These are phyloP conservation scores for Zymoseptoria brevis DNA, from an alignment of 2,329 filamentous ascomycete species.

Conservation along the genomic window DNA sequence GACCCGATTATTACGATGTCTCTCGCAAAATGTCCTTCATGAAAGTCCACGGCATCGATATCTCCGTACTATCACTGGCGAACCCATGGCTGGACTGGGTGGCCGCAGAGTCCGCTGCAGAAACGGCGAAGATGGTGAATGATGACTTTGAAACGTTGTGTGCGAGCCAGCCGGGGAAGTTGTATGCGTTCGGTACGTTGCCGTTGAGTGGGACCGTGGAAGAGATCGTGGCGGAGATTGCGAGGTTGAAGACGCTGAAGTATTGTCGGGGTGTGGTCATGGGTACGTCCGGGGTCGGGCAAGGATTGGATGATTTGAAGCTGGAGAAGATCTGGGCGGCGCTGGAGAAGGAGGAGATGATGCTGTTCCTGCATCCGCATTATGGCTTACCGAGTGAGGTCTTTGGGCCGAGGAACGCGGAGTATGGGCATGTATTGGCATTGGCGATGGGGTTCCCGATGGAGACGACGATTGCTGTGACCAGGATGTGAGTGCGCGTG, in stretches of 20 bases:
- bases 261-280: conserved; percentile 81
- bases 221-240: conserved; percentile 58
- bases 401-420: conserved; percentile 64
- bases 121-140: conserved; percentile 63
- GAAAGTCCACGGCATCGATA: conserved; percentile 71
- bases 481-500: conserved; percentile 56
- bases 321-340: conserved; percentile 66
- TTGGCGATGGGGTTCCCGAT: conserved; percentile 82
- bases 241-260: conserved; percentile 51
- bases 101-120: conserved; percentile 49
- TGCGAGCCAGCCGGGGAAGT: conserved; percentile 52
- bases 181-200: conserved; percentile 78
- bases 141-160: conserved; percentile 70
- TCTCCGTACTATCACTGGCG: conserved; percentile 78
- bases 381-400: conserved; percentile 77
- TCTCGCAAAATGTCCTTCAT: conserved; percentile 78
- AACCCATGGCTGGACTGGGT: conserved; percentile 95
- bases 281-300: conserved; percentile 72
- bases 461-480: conserved; percentile 85
- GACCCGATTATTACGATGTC: conserved; percentile 74
- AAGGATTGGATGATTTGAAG: conserved; percentile 68
- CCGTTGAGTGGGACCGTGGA: conserved; percentile 61
- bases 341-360: conserved; percentile 55
- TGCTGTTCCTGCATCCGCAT: conserved; percentile 84
- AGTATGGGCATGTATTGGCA: conserved; percentile 80